These are phyloP conservation scores for Phytophthora megakarya DNA, from an alignment of 352 stramenopile species.

Conservation along the genomic window DNA sequence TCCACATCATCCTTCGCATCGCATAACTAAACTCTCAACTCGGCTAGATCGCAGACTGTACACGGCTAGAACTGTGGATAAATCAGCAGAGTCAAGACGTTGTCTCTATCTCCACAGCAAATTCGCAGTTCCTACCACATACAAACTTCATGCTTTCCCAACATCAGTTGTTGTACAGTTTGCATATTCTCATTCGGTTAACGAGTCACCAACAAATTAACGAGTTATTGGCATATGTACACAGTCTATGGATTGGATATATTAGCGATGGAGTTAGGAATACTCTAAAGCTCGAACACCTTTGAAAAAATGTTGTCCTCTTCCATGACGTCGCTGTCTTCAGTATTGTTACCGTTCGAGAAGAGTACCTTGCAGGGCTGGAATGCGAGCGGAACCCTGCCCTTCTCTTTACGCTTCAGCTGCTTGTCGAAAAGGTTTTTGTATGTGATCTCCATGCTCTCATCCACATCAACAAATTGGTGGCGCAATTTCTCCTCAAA, in stretches of 20 bases:
- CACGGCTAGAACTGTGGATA: slow-evolving; percentile 16
- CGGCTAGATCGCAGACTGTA: not conserved
- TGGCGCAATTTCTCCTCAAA: slow-evolving; percentile 88
- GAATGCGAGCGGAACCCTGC: slow-evolving; percentile 74
- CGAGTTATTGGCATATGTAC: slow-evolving; percentile 1
- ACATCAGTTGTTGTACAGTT: too few relatives aligned
- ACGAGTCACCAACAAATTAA: not conserved
- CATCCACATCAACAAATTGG: slow-evolving; percentile 79
- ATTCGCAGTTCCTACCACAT: slow-evolving; percentile 1
- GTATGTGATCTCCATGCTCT: slow-evolving; percentile 80
- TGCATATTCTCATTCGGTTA: too few relatives aligned
- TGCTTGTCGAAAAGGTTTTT: slow-evolving; percentile 80
- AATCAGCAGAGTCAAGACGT: slow-evolving; percentile 8
- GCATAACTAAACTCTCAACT: slow-evolving; percentile 46
- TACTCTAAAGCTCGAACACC: slow-evolving; percentile 74
- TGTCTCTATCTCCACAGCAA: slow-evolving; percentile 3
- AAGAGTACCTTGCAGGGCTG: slow-evolving; percentile 68
- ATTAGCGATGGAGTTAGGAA: slow-evolving; percentile 35
- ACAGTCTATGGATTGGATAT: slow-evolving; percentile 41
- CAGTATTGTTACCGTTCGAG: slow-evolving; percentile 8
- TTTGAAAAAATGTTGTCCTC: slow-evolving; percentile 65
- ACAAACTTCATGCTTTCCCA: slow-evolving; percentile 8
- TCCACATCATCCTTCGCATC: slow-evolving; percentile 97
- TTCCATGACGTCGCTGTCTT: slow-evolving; percentile 19
- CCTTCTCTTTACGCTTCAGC: slow-evolving; percentile 86